phyloP scores from a whole-genome alignment of 2,329 filamentous ascomycete species.

The Zasmidium cellare region DNA sequence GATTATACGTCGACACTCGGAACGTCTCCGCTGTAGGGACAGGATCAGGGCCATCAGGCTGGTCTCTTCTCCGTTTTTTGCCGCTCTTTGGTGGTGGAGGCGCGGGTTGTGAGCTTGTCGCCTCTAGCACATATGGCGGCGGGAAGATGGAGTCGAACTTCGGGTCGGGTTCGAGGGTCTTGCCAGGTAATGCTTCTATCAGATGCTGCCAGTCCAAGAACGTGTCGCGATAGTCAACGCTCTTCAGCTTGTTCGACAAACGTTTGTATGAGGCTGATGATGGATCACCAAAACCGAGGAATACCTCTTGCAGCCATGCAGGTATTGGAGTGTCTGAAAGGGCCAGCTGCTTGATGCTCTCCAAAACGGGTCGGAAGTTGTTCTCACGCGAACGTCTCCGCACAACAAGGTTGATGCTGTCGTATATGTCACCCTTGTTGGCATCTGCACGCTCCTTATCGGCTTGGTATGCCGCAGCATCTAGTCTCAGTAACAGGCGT shows the following conservation, averaged over 20 bases:
- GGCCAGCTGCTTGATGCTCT: constrained; percentile 84
- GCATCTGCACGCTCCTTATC: constrained; percentile 67
- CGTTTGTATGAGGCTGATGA: constrained; percentile 83
- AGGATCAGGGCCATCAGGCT: constrained; percentile 65
- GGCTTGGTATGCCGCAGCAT: constrained; percentile 72
- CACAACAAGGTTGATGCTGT: constrained; percentile 80
- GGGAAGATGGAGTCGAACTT: constrained; percentile 72
- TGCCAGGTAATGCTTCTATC: constrained; percentile 83
- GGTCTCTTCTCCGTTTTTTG: constrained; percentile 84
- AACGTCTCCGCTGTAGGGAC: constrained; percentile 63
- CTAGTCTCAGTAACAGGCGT: constrained; percentile 77
- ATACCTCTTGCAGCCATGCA: constrained; percentile 93
- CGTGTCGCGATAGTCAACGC: constrained; percentile 87
- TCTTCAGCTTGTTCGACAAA: constrained; percentile 72
- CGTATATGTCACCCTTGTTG: constrained; percentile 78
- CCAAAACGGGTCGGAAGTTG: constrained; percentile 91
- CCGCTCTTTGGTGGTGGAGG: constrained; percentile 57
- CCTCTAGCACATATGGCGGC: constrained; percentile 82
- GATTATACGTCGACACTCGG: constrained; percentile 85
- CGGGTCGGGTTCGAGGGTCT: constrained; percentile 76
- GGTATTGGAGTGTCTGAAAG: constrained; percentile 83
- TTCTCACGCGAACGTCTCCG: constrained; percentile 86
- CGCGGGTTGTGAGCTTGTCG: constrained; percentile 43
- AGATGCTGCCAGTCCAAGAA: constrained; percentile 96
- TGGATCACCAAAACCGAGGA: constrained; percentile 95